Evolutionary conservation across 495 filamentous ascomycete species (phyloP), one percentile per base, ranked within the genome.

Genomic region (Neurospora discreta): DNA sequence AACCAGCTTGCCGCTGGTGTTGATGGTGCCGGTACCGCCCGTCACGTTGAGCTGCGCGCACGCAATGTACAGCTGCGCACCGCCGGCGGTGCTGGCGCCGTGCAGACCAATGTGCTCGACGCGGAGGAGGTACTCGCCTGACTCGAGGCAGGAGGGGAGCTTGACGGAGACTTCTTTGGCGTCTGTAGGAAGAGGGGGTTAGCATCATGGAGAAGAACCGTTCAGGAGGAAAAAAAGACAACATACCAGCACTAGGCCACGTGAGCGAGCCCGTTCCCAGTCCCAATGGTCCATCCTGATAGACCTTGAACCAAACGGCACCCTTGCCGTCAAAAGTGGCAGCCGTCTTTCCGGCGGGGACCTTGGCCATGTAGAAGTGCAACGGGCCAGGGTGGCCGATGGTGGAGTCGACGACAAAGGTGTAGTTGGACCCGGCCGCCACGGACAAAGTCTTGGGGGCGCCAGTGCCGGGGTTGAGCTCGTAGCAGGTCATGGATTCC

Each of bases 91-190:
- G 68, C 71, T 69, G 8, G 86, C 87, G 40, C 74, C 74, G 74
- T 88, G 85, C 33, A 87, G 81, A 1, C 80, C 86, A 26, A 89
- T 85, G 72, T 88, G 86, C 78, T 89, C 88, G 40, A 86, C 83
- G 26, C 87, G 82, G 43, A 89, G 78, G 20, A 90, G 84, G 77
- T 90, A 90, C 68, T 87, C 83, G 70, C 87, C 87, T n/a, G 83
- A 75, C 2, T 81, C 81, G n/a, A 87, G 76, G 71, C 81, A 82
- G 13, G 76, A 74, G 33, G 86, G 87, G 70, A 87, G 82, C 15
- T 70, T 81, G 73, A 87, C 82, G 58, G 76, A 73, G 65, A 88
- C 75, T 23, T 74, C 13, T 3, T 72, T 39, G 60, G 81, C 82
- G 73, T 78, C 80, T 73, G 40, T 16, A 5, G 5, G 33, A 36